Base-by-base conservation (phyloP, 768 basidiomycete species). In the Auriscalpium microsporum region DNA sequence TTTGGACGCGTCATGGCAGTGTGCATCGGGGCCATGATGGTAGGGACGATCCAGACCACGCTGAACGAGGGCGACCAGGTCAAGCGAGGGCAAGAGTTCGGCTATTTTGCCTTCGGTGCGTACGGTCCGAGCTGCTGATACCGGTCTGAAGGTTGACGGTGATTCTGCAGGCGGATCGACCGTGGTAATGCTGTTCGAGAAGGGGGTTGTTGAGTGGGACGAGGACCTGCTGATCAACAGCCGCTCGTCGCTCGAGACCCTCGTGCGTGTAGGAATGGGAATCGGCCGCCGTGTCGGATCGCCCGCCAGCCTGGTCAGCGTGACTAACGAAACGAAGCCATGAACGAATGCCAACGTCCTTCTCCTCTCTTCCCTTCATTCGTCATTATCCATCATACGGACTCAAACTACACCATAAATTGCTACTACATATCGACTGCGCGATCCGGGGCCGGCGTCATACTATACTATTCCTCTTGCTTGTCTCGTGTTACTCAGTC, bases 11-110 rank as follows among this genome's bases (percentile, higher is more conserved):
- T 97, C 19, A 91, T 95, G 84, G 86, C 84, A 1, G 92, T 95
- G 1, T 93, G 91, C 61, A 75, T 94, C 8, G 93, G 93, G 21
- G 92, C 92, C 8, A 94, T 94, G 92, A 91, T 93, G 90, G 94
- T 90, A 11, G 93, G 90, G 10, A 90, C 85, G 57, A 98, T 97
- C 66, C 69, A 82, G 63, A 89, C 86, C 5, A 93, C 92, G 0
- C 87, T 93, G n/a, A 63, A 84, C 48, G 90, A 94, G 63, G 94
- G 94, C 1, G 80, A 95, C 19, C 62, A 73, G 0, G 84, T 98
- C 58, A 78, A 78, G 63, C 81, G 90, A 11, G 94, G 94, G 2
- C 81, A 98, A 58, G 95, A 97, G 65, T 81, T 95, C 64, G 90
- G 93, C 1, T 95, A 90, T 66, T 97, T 97, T 64, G 94, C 93